Conservation (phyloP, 768 basidiomycete species). For the Sarcodon sp. region DNA sequence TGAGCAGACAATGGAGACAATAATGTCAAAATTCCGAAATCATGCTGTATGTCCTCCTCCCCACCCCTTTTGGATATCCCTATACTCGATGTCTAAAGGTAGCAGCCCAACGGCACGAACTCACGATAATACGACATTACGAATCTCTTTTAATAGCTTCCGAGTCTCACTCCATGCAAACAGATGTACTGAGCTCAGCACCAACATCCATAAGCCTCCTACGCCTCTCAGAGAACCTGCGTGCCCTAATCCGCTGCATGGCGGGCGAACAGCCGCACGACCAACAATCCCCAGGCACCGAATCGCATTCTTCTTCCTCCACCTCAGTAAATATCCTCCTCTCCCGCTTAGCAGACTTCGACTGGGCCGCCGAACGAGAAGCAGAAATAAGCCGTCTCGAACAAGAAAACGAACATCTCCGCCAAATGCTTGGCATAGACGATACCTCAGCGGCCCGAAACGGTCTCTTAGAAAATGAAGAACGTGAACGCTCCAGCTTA, state of each 20-base stretch:
- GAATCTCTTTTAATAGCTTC: slow-evolving; percentile 64
- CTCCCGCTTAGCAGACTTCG: slow-evolving; percentile 30
- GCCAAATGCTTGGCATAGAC: slow-evolving; percentile 69
- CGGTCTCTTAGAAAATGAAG: slow-evolving; percentile 35
- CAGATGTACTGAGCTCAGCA: slow-evolving; percentile 44
- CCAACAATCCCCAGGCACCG: slow-evolving; percentile 1
- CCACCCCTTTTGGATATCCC: slow-evolving; percentile 2
- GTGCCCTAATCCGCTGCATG: slow-evolving; percentile 59
- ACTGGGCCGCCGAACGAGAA: slow-evolving; percentile 88
- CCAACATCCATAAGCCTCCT: slow-evolving; percentile 56
- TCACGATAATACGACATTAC: slow-evolving; percentile 81
- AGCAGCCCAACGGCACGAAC: slow-evolving; percentile 86
- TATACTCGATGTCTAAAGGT: slow-evolving; percentile 31
- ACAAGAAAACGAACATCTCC: slow-evolving; percentile 70
- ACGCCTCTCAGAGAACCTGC: slow-evolving; percentile 57
- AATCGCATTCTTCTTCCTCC: slow-evolving; percentile 27
- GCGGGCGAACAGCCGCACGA: slow-evolving; percentile 36
- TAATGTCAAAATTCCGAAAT: slow-evolving; percentile 92
- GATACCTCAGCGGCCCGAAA: slow-evolving; percentile 33
- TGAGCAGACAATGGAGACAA: slow-evolving; percentile 86
- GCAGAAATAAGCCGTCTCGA: slow-evolving; percentile 73
- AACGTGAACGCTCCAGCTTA: slow-evolving; percentile 18
- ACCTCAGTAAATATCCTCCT: slow-evolving; percentile 29
- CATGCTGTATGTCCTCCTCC: slow-evolving; percentile 55
- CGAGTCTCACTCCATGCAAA: slow-evolving; percentile 40